phyloP scores from a whole-genome alignment of 345 rosid species.

The Salix brachista region DNA sequence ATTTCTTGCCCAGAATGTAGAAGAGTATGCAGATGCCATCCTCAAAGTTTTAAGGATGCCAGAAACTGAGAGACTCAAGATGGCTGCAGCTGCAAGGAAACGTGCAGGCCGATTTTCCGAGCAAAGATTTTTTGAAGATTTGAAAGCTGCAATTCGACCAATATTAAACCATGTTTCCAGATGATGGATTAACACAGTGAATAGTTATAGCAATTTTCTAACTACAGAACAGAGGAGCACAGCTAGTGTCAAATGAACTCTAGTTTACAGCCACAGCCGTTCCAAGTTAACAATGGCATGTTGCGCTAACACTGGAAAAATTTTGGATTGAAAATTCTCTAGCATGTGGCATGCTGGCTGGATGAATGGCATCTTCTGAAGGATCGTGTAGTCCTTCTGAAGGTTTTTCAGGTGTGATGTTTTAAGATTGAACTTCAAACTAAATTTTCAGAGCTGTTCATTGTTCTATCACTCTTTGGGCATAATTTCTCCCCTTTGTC shows the following conservation, averaged over 20 bases:
- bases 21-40: constrained; percentile 75
- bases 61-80: constrained; percentile 56
- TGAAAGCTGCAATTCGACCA: constrained; percentile 60
- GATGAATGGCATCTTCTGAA: neutral
- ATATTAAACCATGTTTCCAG: constrained; percentile 13
- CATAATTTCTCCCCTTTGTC: no score
- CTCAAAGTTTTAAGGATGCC: constrained; percentile 53
- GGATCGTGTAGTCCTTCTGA: neutral
- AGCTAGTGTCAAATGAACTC: neutral
- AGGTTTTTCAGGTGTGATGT: neutral
- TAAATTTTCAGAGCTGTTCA: neutral
- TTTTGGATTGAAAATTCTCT: neutral
- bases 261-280: neutral
- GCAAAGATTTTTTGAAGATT: constrained; percentile 64
- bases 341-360: no score
- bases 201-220: neutral
- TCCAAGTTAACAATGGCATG: neutral
- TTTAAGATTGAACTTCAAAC: neutral
- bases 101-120: constrained; percentile 71
- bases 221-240: neutral
- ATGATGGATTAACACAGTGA: neutral
- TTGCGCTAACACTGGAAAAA: neutral
- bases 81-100: constrained; percentile 73
- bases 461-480: neutral
- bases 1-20: constrained; percentile 67